Conservation (phyloP, 495 filamentous ascomycete species). For the Neurospora hispaniola region DNA sequence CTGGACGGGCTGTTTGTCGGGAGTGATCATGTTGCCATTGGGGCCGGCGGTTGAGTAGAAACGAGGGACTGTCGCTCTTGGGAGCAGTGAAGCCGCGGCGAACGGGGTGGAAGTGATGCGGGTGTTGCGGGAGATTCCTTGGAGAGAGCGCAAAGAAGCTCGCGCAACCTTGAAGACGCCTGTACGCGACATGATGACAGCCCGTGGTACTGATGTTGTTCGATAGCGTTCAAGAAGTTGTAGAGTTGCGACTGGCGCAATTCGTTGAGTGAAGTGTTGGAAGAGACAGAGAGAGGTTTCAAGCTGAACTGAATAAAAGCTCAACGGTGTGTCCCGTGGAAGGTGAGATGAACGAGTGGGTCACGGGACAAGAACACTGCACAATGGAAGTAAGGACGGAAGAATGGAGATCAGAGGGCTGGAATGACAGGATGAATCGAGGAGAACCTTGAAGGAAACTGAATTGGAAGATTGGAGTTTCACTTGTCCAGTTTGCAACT, state of each 20-base stretch:
- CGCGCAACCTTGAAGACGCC: slow-evolving; percentile 16
- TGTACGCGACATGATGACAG: slow-evolving; percentile 20
- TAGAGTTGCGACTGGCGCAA: neutral
- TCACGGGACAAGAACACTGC: neutral
- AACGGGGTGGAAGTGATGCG: slow-evolving; percentile 2
- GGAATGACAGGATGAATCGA: neutral
- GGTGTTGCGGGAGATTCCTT: neutral
- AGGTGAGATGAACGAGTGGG: neutral
- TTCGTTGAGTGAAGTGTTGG: neutral
- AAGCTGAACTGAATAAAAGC: neutral
- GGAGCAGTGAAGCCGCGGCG: neutral
- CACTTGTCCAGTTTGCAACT: neutral
- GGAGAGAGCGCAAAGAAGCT: slow-evolving; percentile 11
- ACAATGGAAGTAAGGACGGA: neutral
- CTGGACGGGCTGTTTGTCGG: slow-evolving; percentile 18
- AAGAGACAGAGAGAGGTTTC: neutral
- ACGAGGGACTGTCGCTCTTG: neutral
- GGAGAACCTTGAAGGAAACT: neutral
- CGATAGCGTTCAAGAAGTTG: neutral
- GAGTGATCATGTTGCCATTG: slow-evolving; percentile 20
- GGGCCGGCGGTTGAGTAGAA: slow-evolving; percentile 11
- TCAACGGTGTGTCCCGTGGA: neutral
- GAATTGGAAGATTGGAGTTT: neutral
- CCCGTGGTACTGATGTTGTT: neutral
- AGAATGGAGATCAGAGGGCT: no score